Base-by-base conservation (phyloP, 352 stramenopile species). In the Globisporangium radiosum region DNA sequence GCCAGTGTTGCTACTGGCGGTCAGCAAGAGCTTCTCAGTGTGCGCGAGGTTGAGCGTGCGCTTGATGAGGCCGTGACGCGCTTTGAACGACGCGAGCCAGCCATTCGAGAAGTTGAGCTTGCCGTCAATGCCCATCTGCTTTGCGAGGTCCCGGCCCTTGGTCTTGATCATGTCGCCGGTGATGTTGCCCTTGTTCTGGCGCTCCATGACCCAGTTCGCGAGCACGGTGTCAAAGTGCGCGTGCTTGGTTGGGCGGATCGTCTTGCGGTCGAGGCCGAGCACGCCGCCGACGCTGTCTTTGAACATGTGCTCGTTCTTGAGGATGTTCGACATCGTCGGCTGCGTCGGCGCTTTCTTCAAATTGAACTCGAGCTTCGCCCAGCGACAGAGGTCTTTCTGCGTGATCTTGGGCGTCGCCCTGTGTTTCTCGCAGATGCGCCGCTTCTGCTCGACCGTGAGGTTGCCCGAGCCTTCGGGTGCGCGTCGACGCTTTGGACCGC, bases 341-440 rank as follows among this genome's bases (percentile, higher is more conserved):
- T 54, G 70, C 69, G 82, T 94, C 42, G 85, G 85, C 36, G 77
- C 82, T 54, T 89, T 88, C 54, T 84, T 75, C 17, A 94, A 71
- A 62, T 90, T 89, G 59, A 94, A 94, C 78, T 94, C 82, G 64
- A 92, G 81, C 76, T 92, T 94, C 54, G 85, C 85, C 85, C 85
- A 94, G 56, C 85, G 82, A 54, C 82, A 92, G 45, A 94, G 56
- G 61, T 94, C 85, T 66, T 94, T 92, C 66, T 94, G 85, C 63
- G 85, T 94, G 69, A 92, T 92, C 71, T 92, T 92, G 55, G 85
- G 85, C 65, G 82, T 92, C 56, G 65, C 80, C 33, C 81, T 81
- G 70, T 94, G 79, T 65, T 94, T 94, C 71, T 92, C 82, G 62
- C 82, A 92, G 68, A 94, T 94, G 64, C 82, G 81, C 19, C 82